Conservation (phyloP, 495 filamentous ascomycete species). For the Penicillium arizonense region DNA sequence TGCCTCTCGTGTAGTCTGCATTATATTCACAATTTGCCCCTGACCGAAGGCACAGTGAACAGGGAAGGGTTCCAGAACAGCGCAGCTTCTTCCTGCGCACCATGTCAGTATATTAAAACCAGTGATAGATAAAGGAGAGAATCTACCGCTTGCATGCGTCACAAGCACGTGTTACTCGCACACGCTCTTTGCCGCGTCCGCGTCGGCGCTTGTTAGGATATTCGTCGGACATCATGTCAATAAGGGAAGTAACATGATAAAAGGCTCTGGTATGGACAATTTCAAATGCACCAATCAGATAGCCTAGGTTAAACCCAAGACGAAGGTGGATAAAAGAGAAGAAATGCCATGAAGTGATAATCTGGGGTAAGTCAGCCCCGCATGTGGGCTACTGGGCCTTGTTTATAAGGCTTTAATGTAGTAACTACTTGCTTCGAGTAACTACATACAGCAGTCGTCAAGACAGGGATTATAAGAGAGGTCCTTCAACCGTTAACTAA, state of each 20-base stretch:
- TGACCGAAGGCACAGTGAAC: conserved; percentile 20
- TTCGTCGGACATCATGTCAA: not conserved
- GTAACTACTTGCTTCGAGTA: too few species aligned
- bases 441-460: too few species aligned
- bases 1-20: conserved; percentile 25
- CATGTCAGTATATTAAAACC: not conserved
- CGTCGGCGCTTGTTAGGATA: conserved; percentile 18
- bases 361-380: too few species aligned
- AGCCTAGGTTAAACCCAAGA: too few species aligned
- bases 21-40: conserved; percentile 17
- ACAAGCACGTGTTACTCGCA: conserved; percentile 34
- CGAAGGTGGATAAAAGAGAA: too few species aligned
- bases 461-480: too few species aligned
- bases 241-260: not conserved
- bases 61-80: conserved; percentile 31
- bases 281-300: not conserved
- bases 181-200: conserved; percentile 19
- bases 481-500: too few species aligned
- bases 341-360: too few species aligned
- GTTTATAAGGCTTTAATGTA: too few species aligned
- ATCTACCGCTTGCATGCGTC: conserved; percentile 32
- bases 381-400: too few species aligned
- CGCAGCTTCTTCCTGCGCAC: conserved; percentile 26
- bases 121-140: not conserved
- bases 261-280: not conserved